These are phyloP conservation scores for Clonostachys rosea DNA, from an alignment of 2,329 filamentous ascomycete genomes.

Conservation along the genomic window DNA sequence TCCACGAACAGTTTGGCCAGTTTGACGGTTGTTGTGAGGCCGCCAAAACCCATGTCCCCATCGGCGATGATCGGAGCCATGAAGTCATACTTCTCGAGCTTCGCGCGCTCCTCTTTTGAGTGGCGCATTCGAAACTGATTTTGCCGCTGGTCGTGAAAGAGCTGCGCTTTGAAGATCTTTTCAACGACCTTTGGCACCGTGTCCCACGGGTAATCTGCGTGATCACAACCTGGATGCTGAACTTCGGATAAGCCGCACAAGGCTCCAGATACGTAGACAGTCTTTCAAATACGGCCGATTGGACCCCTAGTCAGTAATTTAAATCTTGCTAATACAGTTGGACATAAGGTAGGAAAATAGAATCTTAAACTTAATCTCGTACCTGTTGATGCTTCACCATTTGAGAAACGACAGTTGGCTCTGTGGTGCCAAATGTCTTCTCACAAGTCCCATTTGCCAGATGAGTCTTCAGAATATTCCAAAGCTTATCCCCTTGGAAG, in stretches of 20 bases:
- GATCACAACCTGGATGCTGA: conserved; percentile 27
- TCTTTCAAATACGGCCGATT: conserved; percentile 4
- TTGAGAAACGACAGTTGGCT: conserved; percentile 23
- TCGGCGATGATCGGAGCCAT: conserved; percentile 32
- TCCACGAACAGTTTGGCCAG: conserved; percentile 33
- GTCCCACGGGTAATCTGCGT: conserved; percentile 35
- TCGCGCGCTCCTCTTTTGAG: conserved; percentile 16
- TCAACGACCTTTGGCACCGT: conserved; percentile 31
- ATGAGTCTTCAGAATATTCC: conserved; percentile 24
- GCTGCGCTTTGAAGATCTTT: conserved; percentile 30
- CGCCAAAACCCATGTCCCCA: conserved; percentile 35
- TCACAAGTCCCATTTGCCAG: conserved; percentile 23
- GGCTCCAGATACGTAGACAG: conserved; percentile 32
- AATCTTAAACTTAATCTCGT: not conserved
- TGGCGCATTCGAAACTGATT: conserved; percentile 26
- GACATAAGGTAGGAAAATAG: too few species aligned
- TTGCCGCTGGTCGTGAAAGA: conserved; percentile 33
- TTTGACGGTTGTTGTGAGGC: conserved; percentile 30
- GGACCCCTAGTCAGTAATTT: not conserved
- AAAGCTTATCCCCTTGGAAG: conserved; percentile 26
- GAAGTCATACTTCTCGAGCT: conserved; percentile 29
- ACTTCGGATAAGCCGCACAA: conserved; percentile 30
- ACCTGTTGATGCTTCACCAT: conserved; percentile 26
- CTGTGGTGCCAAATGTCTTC: conserved; percentile 29
- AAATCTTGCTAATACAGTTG: not conserved